Base-by-base conservation (phyloP, 2,329 filamentous ascomycete genomes). In the Colletotrichum sp. region DNA sequence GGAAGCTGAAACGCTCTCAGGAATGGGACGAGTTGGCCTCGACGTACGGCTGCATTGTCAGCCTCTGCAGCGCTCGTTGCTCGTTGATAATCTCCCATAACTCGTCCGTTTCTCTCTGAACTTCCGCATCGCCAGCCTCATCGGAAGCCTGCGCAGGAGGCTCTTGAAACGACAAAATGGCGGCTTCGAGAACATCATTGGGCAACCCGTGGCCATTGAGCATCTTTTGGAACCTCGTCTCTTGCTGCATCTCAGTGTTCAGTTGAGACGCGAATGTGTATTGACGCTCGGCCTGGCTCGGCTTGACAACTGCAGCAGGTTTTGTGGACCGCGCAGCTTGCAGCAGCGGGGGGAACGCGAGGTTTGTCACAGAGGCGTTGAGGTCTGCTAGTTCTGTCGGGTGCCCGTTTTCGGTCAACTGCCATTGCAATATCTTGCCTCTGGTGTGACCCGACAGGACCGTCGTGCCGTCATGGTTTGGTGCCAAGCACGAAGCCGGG, bases 371-470 rank as follows among this genome's bases (percentile, higher is more conserved):
- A 22, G 95, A 92, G 5, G 95, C 94, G 70, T 95, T 95, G 73
- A 98, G 89, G 75, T 94, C 94, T 3, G 91, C 89, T 63, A 96
- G 81, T 68, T 93, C 92, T 5, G 92, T 90, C 2, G 91, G 90
- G 77, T 94, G 93, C 75, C 91, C 92, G 75, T 92, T 91, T 78
- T 93, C 92, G 48, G 92, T 92, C 30, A 96, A 89, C 82, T 95
- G 95, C 96, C 96, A 99, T 70, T 90, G 89, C 36, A 95, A 87
- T 55, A 98, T 90, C 81, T 94, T 95, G 67, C 96, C 96, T 79
- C 91, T 94, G 22, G 91, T 87, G 81, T 99, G 96, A 8, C 96
- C 96, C 5, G 96, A 96, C 30, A 98, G 84, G 26, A 98, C 86
- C 9, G 89, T 91, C 59, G 93, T 96, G 30, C 95, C 95, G 83